Evolutionary conservation across 2,329 filamentous ascomycete genomes (phyloP).

Genomic region (Zasmidium angulare): DNA sequence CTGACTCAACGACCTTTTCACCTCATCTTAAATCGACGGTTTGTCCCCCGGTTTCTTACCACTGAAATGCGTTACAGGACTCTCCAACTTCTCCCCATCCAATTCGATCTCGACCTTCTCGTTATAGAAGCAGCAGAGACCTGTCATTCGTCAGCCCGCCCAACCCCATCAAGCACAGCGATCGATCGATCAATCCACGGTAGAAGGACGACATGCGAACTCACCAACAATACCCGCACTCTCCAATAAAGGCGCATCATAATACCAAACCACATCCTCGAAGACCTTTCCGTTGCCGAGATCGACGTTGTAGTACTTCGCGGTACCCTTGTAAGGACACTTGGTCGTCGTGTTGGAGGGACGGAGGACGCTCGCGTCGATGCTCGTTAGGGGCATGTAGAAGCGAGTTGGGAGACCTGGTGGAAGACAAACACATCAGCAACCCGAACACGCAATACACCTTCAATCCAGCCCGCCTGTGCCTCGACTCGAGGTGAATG

Average conservation of each 20-base stretch:
- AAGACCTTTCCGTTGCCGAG: constrained; percentile 43
- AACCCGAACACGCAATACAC: too few relatives aligned
- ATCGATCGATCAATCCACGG: background rate
- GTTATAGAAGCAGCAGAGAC: constrained; percentile 61
- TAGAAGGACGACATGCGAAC: background rate
- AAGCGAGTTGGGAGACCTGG: constrained; percentile 56
- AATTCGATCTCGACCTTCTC: constrained; percentile 66
- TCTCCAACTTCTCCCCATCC: constrained; percentile 36
- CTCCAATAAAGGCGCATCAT: constrained; percentile 58
- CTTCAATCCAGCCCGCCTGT: too few relatives aligned
- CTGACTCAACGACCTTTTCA: too few relatives aligned
- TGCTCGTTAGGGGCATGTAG: constrained; percentile 57
- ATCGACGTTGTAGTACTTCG: constrained; percentile 60
- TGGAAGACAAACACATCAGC: background rate
- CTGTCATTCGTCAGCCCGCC: constrained; percentile 7
- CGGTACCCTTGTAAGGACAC: constrained; percentile 69
- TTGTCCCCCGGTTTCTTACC: constrained; percentile 19
- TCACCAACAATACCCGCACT: constrained; percentile 54
- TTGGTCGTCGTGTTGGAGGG: constrained; percentile 55
- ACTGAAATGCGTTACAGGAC: constrained; percentile 33
- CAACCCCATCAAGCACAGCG: background rate
- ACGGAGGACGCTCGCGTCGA: constrained; percentile 48
- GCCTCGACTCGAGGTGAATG: too few relatives aligned
- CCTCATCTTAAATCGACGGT: constrained; percentile 1
- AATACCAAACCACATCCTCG: constrained; percentile 63